Conservation (phyloP, 768 basidiomycete species). For the Rhizopogon roseolus region DNA sequence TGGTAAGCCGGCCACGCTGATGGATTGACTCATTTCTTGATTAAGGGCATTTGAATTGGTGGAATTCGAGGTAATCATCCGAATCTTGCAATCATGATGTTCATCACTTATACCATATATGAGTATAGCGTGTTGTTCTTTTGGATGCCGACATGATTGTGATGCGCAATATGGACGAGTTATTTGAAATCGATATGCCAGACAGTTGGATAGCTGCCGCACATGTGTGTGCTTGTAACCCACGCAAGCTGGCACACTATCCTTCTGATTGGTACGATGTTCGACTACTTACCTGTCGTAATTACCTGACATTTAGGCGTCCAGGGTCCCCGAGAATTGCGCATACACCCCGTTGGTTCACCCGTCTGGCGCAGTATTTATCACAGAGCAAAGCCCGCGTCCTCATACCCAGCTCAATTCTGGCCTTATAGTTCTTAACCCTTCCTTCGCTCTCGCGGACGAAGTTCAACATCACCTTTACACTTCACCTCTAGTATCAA, state of each 20-base stretch:
- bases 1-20: conserved; percentile 1
- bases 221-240: conserved; percentile 95
- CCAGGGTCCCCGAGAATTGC: conserved; percentile 91
- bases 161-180: conserved; percentile 76
- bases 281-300: background rate
- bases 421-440: conserved; percentile 81
- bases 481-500: conserved; percentile 46
- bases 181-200: conserved; percentile 49
- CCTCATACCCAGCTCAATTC: conserved; percentile 86
- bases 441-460: conserved; percentile 53
- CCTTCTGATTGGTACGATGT: conserved; percentile 73
- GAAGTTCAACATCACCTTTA: conserved; percentile 40
- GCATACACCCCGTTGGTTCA: conserved; percentile 56
- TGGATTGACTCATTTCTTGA: conserved; percentile 16
- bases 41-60: conserved; percentile 54
- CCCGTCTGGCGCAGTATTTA: conserved; percentile 42
- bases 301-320: background rate
- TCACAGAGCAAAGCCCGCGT: conserved; percentile 48
- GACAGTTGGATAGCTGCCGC: conserved; percentile 78
- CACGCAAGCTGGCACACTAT: conserved; percentile 77
- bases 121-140: conserved; percentile 63
- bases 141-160: conserved; percentile 90
- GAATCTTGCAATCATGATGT: background rate
- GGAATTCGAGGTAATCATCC: conserved; percentile 55
- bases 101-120: conserved; percentile 3